These are phyloP conservation scores for Xerocomus nothofagi DNA, from an alignment of 1,284 basidiomycete species.

Conservation along the genomic window DNA sequence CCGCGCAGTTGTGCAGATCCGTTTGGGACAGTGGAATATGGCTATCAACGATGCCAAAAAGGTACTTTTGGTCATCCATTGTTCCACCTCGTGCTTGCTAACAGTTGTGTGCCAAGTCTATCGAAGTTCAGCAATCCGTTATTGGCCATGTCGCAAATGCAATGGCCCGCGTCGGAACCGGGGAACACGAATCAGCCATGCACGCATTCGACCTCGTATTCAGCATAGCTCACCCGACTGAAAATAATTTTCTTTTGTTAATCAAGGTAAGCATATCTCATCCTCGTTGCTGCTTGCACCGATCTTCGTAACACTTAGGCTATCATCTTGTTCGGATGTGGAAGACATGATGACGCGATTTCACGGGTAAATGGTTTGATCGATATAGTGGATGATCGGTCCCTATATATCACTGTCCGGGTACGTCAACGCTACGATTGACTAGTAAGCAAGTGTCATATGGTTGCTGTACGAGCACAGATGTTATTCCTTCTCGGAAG, in stretches of 20 bases:
- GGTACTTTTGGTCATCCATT: background rate
- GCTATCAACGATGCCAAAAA: conserved; percentile 7
- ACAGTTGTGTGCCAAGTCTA: background rate
- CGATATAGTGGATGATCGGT: background rate
- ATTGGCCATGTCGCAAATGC: conserved; percentile 10
- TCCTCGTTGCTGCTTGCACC: background rate
- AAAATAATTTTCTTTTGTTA: conserved; percentile 5
- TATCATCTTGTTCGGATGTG: conserved; percentile 1
- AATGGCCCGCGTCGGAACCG: background rate
- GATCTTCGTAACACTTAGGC: background rate
- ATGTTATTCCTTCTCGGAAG: conserved; percentile 2
- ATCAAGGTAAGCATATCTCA: conserved; percentile 4
- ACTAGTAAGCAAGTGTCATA: background rate
- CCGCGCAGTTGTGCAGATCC: conserved; percentile 1
- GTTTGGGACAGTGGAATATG: background rate
- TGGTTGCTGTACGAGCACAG: background rate
- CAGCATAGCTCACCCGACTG: background rate
- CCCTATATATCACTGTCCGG: background rate
- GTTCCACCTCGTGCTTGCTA: too few species aligned
- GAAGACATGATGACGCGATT: conserved; percentile 1
- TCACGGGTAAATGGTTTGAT: background rate
- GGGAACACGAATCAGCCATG: conserved; percentile 1
- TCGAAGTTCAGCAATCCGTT: background rate
- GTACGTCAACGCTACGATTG: background rate
- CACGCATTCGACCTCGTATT: conserved; percentile 10